Percentiles rank a stretch among this genome's conserved stretches.
phyloP scores from a whole-genome alignment of 176 grass and related monocot species.

The Zoysia pacifica region DNA sequence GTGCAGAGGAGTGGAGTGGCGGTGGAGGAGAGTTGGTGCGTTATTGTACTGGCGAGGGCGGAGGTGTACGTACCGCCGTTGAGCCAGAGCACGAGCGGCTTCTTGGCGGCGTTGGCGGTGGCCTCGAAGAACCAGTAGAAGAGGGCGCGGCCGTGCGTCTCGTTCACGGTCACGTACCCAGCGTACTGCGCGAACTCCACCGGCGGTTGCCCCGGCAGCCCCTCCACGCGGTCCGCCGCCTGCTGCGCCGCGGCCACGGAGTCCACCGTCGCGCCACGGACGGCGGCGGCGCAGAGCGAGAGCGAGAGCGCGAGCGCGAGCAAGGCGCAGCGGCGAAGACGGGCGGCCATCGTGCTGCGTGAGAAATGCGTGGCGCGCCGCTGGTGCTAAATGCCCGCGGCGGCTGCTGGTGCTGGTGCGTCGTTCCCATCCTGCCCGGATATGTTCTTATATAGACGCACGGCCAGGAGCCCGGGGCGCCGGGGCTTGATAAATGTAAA shows the following conservation, averaged over 20 bases:
- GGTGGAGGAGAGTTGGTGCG: background rate
- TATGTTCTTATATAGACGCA: constrained; percentile 15
- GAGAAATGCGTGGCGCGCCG: background rate
- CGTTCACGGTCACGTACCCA: constrained; percentile 92
- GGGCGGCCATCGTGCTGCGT: background rate
- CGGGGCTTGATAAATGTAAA: background rate
- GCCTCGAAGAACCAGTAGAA: constrained; percentile 99
- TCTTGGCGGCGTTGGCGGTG: constrained; percentile 49
- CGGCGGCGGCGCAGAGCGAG: constrained; percentile 4
- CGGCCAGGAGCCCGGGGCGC: background rate
- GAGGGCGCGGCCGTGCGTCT: constrained; percentile 78
- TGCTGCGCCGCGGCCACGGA: constrained; percentile 49
- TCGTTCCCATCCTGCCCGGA: background rate
- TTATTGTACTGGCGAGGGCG: too few species aligned
- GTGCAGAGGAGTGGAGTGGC: background rate
- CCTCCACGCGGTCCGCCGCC: constrained; percentile 66
- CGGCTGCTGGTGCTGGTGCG: constrained; percentile 2
- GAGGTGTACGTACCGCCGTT: constrained; percentile 70
- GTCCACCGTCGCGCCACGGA: background rate
- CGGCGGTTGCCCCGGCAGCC: constrained; percentile 77
- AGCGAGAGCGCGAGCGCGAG: constrained; percentile 1
- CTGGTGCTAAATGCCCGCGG: background rate
- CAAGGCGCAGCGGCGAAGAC: background rate
- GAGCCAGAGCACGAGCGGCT: constrained; percentile 89
- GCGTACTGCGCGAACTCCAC: constrained; percentile 85